Percentiles rank a stretch among this genome's conserved stretches.
phyloP scores from a whole-genome alignment of 225 moss, liverwort and hornwort genomes.

The Physcomitrellopsis africana region DNA sequence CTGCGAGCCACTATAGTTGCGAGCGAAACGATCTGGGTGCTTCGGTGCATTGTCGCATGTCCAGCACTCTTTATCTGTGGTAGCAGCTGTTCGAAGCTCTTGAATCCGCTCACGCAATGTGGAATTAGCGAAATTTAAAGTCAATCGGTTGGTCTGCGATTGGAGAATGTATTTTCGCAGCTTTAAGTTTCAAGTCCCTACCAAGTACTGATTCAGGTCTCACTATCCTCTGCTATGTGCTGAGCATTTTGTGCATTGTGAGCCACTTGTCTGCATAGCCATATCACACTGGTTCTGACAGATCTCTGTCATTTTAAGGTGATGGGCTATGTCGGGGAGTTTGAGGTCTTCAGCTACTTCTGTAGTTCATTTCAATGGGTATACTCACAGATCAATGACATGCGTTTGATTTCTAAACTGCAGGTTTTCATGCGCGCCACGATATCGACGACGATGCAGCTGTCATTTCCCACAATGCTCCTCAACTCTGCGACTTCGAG shows the following conservation, averaged over 20 bases:
- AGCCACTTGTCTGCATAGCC: too few relatives aligned
- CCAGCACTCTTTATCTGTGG: too few relatives aligned
- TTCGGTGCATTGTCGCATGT: constrained; percentile 8
- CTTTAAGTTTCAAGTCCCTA: background rate
- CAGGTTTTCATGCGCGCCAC: constrained; percentile 59
- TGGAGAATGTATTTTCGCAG: background rate
- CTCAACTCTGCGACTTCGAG: constrained; percentile 24
- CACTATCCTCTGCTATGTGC: background rate
- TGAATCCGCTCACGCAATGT: background rate
- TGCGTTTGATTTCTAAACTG: constrained; percentile 17
- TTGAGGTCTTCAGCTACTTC: background rate
- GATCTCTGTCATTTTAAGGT: too few relatives aligned
- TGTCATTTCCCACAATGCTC: constrained; percentile 31
- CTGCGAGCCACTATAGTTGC: background rate
- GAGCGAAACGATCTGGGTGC: background rate
- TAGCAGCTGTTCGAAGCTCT: background rate
- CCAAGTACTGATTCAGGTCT: background rate
- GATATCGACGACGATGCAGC: constrained; percentile 42
- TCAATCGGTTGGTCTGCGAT: constrained; percentile 7
- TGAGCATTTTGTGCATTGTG: background rate
- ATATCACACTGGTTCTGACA: too few relatives aligned
- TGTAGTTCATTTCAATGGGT: background rate
- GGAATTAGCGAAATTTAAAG: background rate
- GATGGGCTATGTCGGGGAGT: background rate
- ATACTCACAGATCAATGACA: background rate